These are phyloP conservation scores for Hibiscus mutabilis DNA, from an alignment of 345 rosid genomes.

Conservation along the genomic window DNA sequence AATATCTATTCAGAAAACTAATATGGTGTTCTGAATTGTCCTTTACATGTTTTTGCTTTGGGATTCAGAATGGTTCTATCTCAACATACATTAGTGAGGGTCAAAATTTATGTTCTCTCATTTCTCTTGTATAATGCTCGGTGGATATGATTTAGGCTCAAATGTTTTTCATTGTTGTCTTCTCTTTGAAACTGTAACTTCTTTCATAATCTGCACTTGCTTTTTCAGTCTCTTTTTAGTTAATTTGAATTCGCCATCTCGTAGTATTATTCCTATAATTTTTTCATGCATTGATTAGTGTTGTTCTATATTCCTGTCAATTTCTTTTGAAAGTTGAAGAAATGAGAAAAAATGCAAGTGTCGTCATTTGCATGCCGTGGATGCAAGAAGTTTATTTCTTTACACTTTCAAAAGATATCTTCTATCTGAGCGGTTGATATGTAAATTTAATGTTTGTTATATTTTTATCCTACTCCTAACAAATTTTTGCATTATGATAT, in stretches of 20 bases:
- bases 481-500: conserved; percentile 10
- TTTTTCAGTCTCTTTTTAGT: too few species aligned
- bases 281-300: too few species aligned
- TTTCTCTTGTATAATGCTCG: background rate
- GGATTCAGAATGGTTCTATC: conserved; percentile 28
- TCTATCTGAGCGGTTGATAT: background rate
- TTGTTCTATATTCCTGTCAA: too few species aligned
- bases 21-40: too few species aligned
- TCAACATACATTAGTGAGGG: conserved; percentile 29
- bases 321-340: too few species aligned
- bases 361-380: background rate
- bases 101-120: background rate
- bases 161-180: background rate
- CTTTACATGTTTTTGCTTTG: too few species aligned
- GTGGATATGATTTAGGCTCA: background rate
- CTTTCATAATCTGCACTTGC: background rate
- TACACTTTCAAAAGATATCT: background rate
- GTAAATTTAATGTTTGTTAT: background rate
- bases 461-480: background rate
- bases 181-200: background rate
- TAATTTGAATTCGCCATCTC: too few species aligned
- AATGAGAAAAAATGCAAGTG: too few species aligned
- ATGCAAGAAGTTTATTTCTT: background rate
- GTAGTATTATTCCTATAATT: too few species aligned
- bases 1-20: too few species aligned